Evolutionary conservation across 2,329 filamentous ascomycete genomes (phyloP), one percentile per base, ranked within the genome.

Genomic region (Botrytis deweyae): DNA sequence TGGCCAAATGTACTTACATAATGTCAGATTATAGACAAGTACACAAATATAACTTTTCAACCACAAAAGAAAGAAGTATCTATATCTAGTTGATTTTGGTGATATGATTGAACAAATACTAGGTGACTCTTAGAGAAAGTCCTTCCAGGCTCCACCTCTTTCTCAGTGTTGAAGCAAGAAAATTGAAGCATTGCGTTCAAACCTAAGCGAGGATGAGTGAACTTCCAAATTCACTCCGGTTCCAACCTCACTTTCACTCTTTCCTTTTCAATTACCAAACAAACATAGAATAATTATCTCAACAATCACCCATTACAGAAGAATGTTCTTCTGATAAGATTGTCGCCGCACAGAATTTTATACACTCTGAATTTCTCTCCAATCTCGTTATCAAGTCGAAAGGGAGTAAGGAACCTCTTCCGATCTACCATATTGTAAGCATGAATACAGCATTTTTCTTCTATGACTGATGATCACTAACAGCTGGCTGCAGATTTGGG

Each of bases 341-440:
- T 14, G 49, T 16, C 25, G 5, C 5, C 2, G 25, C 6, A 22
- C 1, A 40, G 10, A 7, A 18, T 4, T 4, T 40, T 14, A 40
- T 42, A 36, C 5, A 8, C n/a, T 18, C 25, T n/a, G 12, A 40
- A n/a, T 42, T n/a, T 0, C 7, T n/a, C n/a, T n/a, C n/a, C n/a
- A n/a, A n/a, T n/a, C n/a, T n/a, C n/a, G n/a, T n/a, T n/a, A n/a
- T n/a, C n/a, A n/a, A n/a, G n/a, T n/a, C n/a, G n/a, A 63, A 38
- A n/a, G 22, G 5, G 5, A n/a, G 10, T 9, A 8, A 12, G 38
- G 3, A 14, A 18, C 2, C 20, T n/a, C 36, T 4, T 1, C 5
- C 7, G 5, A 1, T 62, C 5, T n/a, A 63, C 12, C 9, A 63
- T 1, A 40, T n/a, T 18, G 10, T 63, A 63, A 40, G 61, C 18